A percentile compares a stretch with the other conserved stretches of the same genome.
Conservation (phyloP, 1,139 yeast genomes). For the Yamadazyma triangularis region DNA sequence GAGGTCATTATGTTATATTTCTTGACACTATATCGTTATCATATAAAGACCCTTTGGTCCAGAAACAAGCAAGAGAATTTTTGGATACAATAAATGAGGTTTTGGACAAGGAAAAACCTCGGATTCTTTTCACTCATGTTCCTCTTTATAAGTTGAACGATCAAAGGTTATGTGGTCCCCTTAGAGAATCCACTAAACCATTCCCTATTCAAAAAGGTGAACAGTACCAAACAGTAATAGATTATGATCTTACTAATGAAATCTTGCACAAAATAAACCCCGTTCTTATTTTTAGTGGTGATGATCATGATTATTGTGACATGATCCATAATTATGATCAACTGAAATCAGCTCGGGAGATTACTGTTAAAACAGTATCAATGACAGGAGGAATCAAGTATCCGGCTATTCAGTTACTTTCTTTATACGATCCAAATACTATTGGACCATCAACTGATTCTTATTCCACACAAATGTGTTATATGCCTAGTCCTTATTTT, state of each 20-base stretch:
- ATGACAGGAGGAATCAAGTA: conserved; percentile 86
- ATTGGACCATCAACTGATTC: conserved; percentile 29
- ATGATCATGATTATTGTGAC: conserved; percentile 95
- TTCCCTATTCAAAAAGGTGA: conserved; percentile 70
- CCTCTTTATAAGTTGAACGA: conserved; percentile 40
- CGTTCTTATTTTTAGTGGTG: conserved; percentile 75
- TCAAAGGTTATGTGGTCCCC: conserved; percentile 38
- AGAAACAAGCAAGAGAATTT: conserved; percentile 21
- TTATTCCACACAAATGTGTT: too few species aligned
- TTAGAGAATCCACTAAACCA: conserved; percentile 44
- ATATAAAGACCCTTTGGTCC: conserved; percentile 24
- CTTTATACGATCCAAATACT: conserved; percentile 44
- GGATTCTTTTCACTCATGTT: conserved; percentile 59
- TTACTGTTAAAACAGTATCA: conserved; percentile 82
- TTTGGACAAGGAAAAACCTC: conserved; percentile 42
- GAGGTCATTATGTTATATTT: conserved; percentile 73
- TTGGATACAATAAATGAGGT: conserved; percentile 16
- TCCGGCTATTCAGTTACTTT: conserved; percentile 83
- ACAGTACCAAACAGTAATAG: conserved; percentile 52
- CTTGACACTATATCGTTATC: conserved; percentile 81
- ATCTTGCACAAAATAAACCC: conserved; percentile 61
- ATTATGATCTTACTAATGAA: conserved; percentile 50
- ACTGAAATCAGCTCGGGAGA: conserved; percentile 54
- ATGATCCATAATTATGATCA: conserved; percentile 37
- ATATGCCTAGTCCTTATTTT: conserved; percentile 63